These are phyloP conservation scores for Tolypocladium capitatum DNA, from an alignment of 2,329 filamentous ascomycete species.

Conservation along the genomic window DNA sequence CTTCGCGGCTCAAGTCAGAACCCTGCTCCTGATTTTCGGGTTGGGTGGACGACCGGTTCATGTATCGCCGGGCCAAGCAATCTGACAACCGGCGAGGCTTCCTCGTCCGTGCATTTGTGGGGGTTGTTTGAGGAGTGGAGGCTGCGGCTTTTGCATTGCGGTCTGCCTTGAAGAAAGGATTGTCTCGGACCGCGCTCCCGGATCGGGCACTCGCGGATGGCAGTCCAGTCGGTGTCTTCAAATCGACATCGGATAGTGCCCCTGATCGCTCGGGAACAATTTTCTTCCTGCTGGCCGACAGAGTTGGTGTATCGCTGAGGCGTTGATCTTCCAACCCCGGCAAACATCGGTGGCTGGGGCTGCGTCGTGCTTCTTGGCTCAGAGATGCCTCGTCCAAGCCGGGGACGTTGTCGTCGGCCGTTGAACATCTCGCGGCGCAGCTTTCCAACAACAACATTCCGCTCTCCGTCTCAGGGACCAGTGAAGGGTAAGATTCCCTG, in stretches of 20 bases:
- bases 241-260: not conserved
- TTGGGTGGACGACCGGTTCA: constrained; percentile 4
- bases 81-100: constrained; percentile 13
- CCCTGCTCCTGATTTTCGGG: constrained; percentile 10
- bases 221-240: not conserved
- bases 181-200: constrained; percentile 11
- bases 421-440: not conserved
- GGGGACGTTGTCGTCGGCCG: not conserved
- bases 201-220: constrained; percentile 1
- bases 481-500: not conserved
- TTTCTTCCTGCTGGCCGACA: not conserved
- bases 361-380: not conserved
- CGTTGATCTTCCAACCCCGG: not conserved
- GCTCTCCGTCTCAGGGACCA: not conserved
- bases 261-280: not conserved
- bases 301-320: not conserved
- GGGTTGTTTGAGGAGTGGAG: constrained; percentile 10
- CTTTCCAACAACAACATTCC: not conserved
- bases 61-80: constrained; percentile 13
- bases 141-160: constrained; percentile 8
- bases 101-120: constrained; percentile 7
- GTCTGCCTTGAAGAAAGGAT: constrained; percentile 20
- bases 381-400: not conserved
- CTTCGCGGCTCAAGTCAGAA: constrained; percentile 15
- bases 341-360: not conserved